A percentile compares a stretch with the other conserved stretches of the same genome.
Conservation (phyloP, 2,329 filamentous ascomycete genomes). For the Apiospora saccharicola region DNA sequence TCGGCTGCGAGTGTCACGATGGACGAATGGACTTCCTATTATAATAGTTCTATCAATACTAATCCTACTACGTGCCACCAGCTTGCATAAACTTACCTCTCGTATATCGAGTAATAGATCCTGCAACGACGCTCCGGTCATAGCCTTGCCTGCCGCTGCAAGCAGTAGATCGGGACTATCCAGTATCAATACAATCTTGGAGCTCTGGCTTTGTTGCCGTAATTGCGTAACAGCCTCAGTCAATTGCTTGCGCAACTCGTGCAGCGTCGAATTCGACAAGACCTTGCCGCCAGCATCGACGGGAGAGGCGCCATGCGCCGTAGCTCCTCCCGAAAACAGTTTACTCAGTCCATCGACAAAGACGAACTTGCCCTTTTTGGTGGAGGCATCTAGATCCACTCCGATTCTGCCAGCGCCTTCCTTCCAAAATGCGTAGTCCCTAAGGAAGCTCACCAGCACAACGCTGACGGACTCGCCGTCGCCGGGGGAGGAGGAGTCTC, state of each 20-base stretch:
- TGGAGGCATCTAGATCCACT: slow-evolving; percentile 71
- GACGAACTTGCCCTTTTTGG: slow-evolving; percentile 65
- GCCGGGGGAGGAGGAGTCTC: slow-evolving; percentile 42
- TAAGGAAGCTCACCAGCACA: slow-evolving; percentile 83
- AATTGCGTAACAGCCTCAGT: slow-evolving; percentile 49
- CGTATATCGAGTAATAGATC: slow-evolving; percentile 66
- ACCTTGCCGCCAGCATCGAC: slow-evolving; percentile 25
- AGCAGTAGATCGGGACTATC: slow-evolving; percentile 73
- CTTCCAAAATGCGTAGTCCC: slow-evolving; percentile 81
- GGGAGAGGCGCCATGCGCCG: slow-evolving; percentile 20
- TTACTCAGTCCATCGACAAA: slow-evolving; percentile 79
- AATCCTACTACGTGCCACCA: slow-evolving; percentile 1
- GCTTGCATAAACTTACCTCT: slow-evolving; percentile 59
- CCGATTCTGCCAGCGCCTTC: slow-evolving; percentile 74
- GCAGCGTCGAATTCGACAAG: slow-evolving; percentile 34
- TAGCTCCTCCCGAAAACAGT: slow-evolving; percentile 53
- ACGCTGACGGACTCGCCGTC: slow-evolving; percentile 55
- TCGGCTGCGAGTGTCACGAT: slow-evolving; percentile 77
- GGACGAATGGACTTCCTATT: slow-evolving; percentile 68
- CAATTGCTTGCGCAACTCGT: slow-evolving; percentile 49
- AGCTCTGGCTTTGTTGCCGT: slow-evolving; percentile 32
- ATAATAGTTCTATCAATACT: slow-evolving; percentile 13
- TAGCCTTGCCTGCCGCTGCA: slow-evolving; percentile 59
- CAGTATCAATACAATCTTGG: slow-evolving; percentile 65
- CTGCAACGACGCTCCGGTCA: slow-evolving; percentile 55